Evolutionary conservation across 106 monocot genomes (phyloP).

Genomic region (Phalaenopsis aphrodite): DNA sequence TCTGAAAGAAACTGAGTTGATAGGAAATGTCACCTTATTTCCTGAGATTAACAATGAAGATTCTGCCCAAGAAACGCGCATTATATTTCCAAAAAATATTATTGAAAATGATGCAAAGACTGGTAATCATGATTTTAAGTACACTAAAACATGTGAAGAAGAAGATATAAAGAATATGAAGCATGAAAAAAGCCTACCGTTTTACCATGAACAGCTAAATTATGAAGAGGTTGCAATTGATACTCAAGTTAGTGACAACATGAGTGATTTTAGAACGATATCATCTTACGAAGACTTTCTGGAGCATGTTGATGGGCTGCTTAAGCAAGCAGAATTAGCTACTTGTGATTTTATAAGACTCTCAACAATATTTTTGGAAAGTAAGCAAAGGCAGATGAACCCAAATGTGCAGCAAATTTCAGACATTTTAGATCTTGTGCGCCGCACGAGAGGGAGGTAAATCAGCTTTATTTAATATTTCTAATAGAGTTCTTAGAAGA

Average conservation of each 20-base stretch:
- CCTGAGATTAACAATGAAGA: conserved; percentile 13
- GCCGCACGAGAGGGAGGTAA: conserved; percentile 45
- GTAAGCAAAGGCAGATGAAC: conserved; percentile 12
- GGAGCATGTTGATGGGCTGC: conserved; percentile 32
- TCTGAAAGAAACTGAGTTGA: conserved; percentile 58
- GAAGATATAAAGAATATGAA: background rate
- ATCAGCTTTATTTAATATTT: background rate
- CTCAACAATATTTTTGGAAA: conserved; percentile 18
- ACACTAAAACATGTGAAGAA: conserved; percentile 2
- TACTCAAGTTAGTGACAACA: background rate
- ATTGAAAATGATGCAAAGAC: conserved; percentile 10
- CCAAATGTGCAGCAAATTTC: conserved; percentile 26
- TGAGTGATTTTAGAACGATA: conserved; percentile 12
- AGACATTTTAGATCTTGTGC: conserved; percentile 40
- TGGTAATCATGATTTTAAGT: background rate
- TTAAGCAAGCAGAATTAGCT: conserved; percentile 34
- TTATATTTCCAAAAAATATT: conserved; percentile 24
- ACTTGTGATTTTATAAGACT: conserved; percentile 25
- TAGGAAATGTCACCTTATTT: conserved; percentile 32
- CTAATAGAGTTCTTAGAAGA: background rate
- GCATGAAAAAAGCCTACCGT: background rate
- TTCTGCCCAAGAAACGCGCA: conserved; percentile 18
- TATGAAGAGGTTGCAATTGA: background rate
- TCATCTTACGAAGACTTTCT: conserved; percentile 35
- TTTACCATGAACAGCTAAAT: background rate